Evolutionary conservation across 2,329 filamentous ascomycete species (phyloP), one percentile per base, ranked within the genome.

Genomic region (Beauveria bassiana): DNA sequence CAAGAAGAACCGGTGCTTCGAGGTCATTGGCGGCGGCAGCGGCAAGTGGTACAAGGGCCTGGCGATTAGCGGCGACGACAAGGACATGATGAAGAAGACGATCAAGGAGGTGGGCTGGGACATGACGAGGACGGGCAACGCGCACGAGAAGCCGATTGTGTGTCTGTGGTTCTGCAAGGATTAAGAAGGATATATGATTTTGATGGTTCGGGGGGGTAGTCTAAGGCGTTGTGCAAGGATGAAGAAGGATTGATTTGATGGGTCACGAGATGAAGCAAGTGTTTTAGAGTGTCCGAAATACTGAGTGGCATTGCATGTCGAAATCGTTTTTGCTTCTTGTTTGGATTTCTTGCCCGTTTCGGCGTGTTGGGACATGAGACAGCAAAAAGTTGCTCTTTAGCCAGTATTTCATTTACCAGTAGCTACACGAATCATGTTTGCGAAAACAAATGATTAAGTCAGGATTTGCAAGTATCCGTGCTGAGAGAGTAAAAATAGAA

Each of bases 81-180:
- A 77, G 43, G 77, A 76, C 10, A 71, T 75, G 38, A 72, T 83
- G 65, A 75, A 74, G 64, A 78, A 78, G 75, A 78, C 77, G 0
- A 72, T 89, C 63, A 76, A 72, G 63, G 78, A 85, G 1, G 67
- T 86, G 10, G 86, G 86, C 0, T 89, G 86, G 85, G 80, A 85
- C 43, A 69, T 70, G 20, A 75, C 74, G 1, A 70, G 83, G 9
- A 80, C 75, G 1, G 83, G 83, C 0, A 70, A 76, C 18, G 68
- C 71, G 0, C 77, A 77, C 0, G 75, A 78, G 66, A 81, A 80
- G 70, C 80, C 80, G 0, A 78, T 85, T 3, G 80, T 86, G n/a
- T 86, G 82, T 70, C 64, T 87, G 18, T 87, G 83, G 77, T 75
- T 86, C 60, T 81, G 79, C 20, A 85, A 83, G 70, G 79, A 76